Evolutionary conservation across 1,284 basidiomycete species (phyloP).

Genomic region (Marasmius oreades): DNA sequence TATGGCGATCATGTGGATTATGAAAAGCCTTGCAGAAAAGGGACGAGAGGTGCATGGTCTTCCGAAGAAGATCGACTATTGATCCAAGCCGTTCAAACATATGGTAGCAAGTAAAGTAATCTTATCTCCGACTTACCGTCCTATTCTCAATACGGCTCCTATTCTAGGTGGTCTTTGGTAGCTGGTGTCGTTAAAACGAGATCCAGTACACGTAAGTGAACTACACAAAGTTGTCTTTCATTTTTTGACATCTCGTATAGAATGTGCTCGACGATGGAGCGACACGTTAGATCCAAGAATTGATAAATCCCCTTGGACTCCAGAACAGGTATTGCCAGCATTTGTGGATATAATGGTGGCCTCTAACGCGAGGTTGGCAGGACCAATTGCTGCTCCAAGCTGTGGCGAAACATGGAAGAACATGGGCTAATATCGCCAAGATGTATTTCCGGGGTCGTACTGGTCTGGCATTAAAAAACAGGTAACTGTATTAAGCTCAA

Average conservation of each 20-base stretch:
- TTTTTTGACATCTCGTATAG: slow-evolving; percentile 25
- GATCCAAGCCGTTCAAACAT: slow-evolving; percentile 46
- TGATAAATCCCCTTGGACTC: slow-evolving; percentile 50
- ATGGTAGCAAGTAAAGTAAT: slow-evolving; percentile 39
- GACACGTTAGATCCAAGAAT: slow-evolving; percentile 55
- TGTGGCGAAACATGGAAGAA: slow-evolving; percentile 48
- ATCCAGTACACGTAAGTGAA: slow-evolving; percentile 50
- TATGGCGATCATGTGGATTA: not conserved
- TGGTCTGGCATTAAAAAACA: slow-evolving; percentile 54
- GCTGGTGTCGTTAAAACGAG: slow-evolving; percentile 48
- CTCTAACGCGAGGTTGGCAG: slow-evolving; percentile 23
- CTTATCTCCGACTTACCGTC: not conserved
- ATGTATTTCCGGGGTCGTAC: slow-evolving; percentile 54
- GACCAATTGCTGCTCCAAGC: slow-evolving; percentile 48
- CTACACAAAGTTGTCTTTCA: slow-evolving; percentile 13
- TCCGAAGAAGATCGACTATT: slow-evolving; percentile 55
- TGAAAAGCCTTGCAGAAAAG: not conserved
- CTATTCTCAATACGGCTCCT: not conserved
- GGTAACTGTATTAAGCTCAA: slow-evolving; percentile 27
- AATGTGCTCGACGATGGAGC: slow-evolving; percentile 58
- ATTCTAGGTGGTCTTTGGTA: slow-evolving; percentile 48
- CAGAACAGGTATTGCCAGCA: slow-evolving; percentile 36
- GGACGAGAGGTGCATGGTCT: slow-evolving; percentile 48
- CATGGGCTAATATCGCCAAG: slow-evolving; percentile 57
- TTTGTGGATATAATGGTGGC: not conserved